Conservation (phyloP, 2,329 filamentous ascomycete genomes). For the Penicillium sp. region DNA sequence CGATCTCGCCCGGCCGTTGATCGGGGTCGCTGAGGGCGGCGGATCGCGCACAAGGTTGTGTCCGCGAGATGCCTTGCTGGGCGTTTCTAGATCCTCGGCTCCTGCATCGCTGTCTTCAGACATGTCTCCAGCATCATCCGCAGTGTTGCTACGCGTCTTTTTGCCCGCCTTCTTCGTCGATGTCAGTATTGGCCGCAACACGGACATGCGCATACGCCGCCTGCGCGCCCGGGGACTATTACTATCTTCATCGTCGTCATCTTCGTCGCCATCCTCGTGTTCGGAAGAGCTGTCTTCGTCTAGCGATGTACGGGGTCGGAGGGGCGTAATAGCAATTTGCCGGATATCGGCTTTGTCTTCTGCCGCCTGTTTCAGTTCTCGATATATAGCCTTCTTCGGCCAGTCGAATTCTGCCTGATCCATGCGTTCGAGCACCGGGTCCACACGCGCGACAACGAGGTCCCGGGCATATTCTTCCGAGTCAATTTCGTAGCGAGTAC, state of each 20-base stretch:
- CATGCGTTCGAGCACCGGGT: constrained; percentile 31
- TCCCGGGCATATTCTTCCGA: constrained; percentile 33
- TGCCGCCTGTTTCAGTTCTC: constrained; percentile 35
- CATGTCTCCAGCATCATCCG: constrained; percentile 19
- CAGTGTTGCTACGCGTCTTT: constrained; percentile 13
- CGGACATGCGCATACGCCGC: constrained; percentile 38
- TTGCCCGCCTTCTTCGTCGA: constrained; percentile 40
- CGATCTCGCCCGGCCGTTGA: constrained; percentile 27
- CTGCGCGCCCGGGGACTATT: constrained; percentile 22
- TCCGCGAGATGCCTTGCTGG: constrained; percentile 29
- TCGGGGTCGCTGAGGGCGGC: constrained; percentile 25
- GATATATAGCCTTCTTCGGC: constrained; percentile 40
- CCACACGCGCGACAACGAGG: constrained; percentile 32
- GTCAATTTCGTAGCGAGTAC: constrained; percentile 32
- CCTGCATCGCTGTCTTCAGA: constrained; percentile 29
- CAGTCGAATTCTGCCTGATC: constrained; percentile 36
- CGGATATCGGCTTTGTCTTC: constrained; percentile 23
- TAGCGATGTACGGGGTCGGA: constrained; percentile 25
- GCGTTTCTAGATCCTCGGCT: constrained; percentile 27
- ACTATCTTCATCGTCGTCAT: constrained; percentile 21
- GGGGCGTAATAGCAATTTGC: constrained; percentile 29
- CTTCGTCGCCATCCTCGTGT: constrained; percentile 9
- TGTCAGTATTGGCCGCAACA: constrained; percentile 41
- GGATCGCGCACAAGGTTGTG: constrained; percentile 31
- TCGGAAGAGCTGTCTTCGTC: constrained; percentile 26